Base-by-base conservation (phyloP, 805 yeast species). In the Lipomyces oligophaga region DNA sequence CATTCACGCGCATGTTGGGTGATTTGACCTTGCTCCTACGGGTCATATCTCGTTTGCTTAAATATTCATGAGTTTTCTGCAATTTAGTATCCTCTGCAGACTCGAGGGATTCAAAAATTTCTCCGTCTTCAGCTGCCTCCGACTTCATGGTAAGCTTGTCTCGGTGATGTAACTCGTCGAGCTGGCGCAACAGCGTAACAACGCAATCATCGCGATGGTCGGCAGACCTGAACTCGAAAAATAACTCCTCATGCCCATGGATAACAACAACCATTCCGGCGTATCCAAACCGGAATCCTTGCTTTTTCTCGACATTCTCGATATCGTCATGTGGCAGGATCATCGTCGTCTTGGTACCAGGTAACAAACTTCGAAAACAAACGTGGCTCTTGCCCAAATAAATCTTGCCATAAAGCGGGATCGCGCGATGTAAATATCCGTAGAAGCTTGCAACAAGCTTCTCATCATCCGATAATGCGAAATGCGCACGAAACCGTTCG, bases 381-480 rank as follows among this genome's bases (percentile, higher is more conserved):
- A 90, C 61, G 45, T 75, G 77, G 25, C 72, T 72, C 16, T 74
- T 69, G 0, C 95, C 85, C 10, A 90, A 58, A 62, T 87, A 87
- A 1, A 89, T 60, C 58, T 85, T 85, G 1, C 97, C 97, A 65
- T 85, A 88, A 1, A 80, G 69, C 1, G 96, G 96, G 16, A 86
- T 67, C 10, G 83, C 76, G 54, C 84, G 75, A 54, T 78, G 81
- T 15, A 87, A 60, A 64, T 85, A 80, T 1, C 82, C 73, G 59
- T 77, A 81, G 60, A 86, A 90, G 1, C 86, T 73, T 0, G 95
- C 79, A 0, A 81, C 64, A 37, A 89, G 67, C 3, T 60, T 62
- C 32, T 78, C 79, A 1, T 68, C 60, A 0, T 70, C 72, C 4
- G 75, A 71, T 8, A 89, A 67, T 0, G 88, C 77, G 57, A 90